Evolutionary conservation across 2,329 filamentous ascomycete species (phyloP), one percentile per base, ranked within the genome.

Genomic region (Juglanconis juglandina): DNA sequence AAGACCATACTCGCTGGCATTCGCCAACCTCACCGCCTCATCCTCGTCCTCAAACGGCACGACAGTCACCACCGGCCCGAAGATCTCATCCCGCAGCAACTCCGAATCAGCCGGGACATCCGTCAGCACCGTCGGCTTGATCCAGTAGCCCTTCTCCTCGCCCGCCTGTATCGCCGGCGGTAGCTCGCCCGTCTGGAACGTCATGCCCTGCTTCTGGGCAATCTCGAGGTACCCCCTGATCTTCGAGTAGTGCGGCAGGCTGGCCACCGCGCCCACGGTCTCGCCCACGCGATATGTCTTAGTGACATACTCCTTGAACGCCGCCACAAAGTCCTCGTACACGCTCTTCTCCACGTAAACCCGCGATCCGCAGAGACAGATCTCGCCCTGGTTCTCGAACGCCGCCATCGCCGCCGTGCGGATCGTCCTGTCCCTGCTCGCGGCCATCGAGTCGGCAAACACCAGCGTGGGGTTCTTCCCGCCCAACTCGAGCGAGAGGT

Each of bases 381-480:
- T 71, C 67, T 73, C 70, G 49, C 72, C 71, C 53, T 73, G 69
- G 53, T 73, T 74, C 49, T 72, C 70, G 50, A 73, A 73, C 0
- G 68, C 67, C 0, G 68, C 69, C 42, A 58, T 66, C 13, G 68
- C 69, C 1, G 69, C 69, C 7, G 67, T 65, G 64, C 86, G 84
- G 52, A 88, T 81, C 8, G 81, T 79, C 65, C 80, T 78, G n/a
- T 81, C 79, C 30, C 81, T 64, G 53, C 81, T 77, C 8, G 80
- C 79, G 3, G 34, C 39, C 33, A 63, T 6, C n/a, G 60, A 51
- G 64, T 84, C 81, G 6, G 78, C 76, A 63, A 84, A 83, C 10
- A 84, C 77, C 14, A 84, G 66, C 10, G 80, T 75, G 1, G 81
- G 80, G 35, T 77, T 80, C 70, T 84, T 83, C 53, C 82, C 81